Evolutionary conservation across 768 basidiomycete species (phyloP).

Genomic region (Lentinus brumalis): DNA sequence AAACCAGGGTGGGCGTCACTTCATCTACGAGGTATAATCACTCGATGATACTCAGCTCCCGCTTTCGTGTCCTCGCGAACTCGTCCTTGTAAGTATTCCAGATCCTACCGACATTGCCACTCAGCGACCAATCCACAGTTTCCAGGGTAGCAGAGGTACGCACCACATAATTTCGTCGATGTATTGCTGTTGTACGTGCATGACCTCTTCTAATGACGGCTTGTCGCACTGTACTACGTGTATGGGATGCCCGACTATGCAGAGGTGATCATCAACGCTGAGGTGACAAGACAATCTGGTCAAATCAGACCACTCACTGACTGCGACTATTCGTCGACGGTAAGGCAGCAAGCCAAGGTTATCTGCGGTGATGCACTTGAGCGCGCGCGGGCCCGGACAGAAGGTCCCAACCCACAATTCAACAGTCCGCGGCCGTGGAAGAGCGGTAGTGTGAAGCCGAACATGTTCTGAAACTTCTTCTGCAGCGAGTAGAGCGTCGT

Average conservation of each 20-base stretch:
- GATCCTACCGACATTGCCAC: conserved; percentile 55
- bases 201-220: conserved; percentile 81
- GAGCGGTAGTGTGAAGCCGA: conserved; percentile 96
- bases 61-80: conserved; percentile 81
- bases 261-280: too few relatives aligned
- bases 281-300: not conserved
- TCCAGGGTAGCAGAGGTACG: conserved; percentile 26
- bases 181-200: conserved; percentile 78
- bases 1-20: not conserved
- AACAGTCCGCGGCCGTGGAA: conserved; percentile 95
- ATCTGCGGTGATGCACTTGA: conserved; percentile 49
- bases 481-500: conserved; percentile 86
- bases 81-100: conserved; percentile 97
- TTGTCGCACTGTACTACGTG: conserved; percentile 74
- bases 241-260: conserved; percentile 85
- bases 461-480: conserved; percentile 86
- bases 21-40: conserved; percentile 26
- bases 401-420: conserved; percentile 65
- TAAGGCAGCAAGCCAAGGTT: conserved; percentile 96
- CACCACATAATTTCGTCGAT: conserved; percentile 92
- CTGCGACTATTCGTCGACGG: conserved; percentile 92
- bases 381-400: not conserved
- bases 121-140: not conserved
- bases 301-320: conserved; percentile 58
- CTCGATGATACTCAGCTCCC: conserved; percentile 79